Percentiles rank a stretch among this genome's conserved stretches.
phyloP scores from a whole-genome alignment of 441 rosid species.

The Viola pubescens region DNA sequence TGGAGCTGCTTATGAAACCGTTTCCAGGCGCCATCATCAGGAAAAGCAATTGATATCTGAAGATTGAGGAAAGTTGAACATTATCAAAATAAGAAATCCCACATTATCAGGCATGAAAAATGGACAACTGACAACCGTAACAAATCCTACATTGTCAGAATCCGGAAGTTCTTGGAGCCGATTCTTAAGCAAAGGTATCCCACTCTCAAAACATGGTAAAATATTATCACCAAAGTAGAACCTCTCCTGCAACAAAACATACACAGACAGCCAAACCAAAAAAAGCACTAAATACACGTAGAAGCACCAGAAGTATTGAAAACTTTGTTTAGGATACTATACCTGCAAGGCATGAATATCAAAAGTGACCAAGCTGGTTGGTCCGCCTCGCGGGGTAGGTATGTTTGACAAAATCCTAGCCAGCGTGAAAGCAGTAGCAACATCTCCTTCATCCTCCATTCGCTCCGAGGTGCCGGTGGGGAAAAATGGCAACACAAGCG shows the following conservation, averaged over 20 bases:
- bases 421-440: slow-evolving; percentile 90
- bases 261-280: slow-evolving; percentile 13
- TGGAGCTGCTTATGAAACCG: slow-evolving; percentile 91
- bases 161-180: slow-evolving; percentile 80
- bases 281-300: neutral
- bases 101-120: neutral
- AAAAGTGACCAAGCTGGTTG: slow-evolving; percentile 85
- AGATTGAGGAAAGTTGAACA: slow-evolving; percentile 12
- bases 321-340: neutral
- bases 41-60: slow-evolving; percentile 96
- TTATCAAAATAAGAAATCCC: slow-evolving; percentile 1
- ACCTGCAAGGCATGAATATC: slow-evolving; percentile 99
- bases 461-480: slow-evolving; percentile 96
- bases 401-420: slow-evolving; percentile 85
- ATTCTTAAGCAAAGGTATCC: slow-evolving; percentile 80
- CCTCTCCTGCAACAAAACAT: slow-evolving; percentile 49
- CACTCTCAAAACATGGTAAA: slow-evolving; percentile 88
- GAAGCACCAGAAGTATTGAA: neutral
- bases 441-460: slow-evolving; percentile 97
- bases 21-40: slow-evolving; percentile 99
- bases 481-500: slow-evolving; percentile 86
- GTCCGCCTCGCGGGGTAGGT: slow-evolving; percentile 84
- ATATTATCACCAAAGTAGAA: slow-evolving; percentile 89
- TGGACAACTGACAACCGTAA: neutral
- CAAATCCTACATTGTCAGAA: slow-evolving; percentile 69